Evolutionary conservation across 1,139 yeast species (phyloP).

Genomic region (Candida pseudoviswanathii): DNA sequence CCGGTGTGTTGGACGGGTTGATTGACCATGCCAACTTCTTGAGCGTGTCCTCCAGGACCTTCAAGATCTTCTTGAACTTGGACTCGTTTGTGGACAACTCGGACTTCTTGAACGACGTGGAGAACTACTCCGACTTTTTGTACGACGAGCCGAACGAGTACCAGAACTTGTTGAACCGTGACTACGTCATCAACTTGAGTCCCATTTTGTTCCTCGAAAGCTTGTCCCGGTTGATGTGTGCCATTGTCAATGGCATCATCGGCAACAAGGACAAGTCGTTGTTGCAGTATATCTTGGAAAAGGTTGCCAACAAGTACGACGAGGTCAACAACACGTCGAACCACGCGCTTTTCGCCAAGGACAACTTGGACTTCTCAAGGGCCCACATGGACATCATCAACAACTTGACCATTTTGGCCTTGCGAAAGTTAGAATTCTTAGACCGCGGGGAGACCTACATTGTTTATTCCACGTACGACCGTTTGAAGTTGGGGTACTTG

Average conservation of each 20-base stretch:
- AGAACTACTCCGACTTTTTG: slow-evolving; percentile 32
- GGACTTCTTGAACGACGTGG: slow-evolving; percentile 44
- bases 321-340: slow-evolving; percentile 12
- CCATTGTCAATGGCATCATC: slow-evolving; percentile 33
- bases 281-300: slow-evolving; percentile 32
- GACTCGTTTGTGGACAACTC: slow-evolving; percentile 43
- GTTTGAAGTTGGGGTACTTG: slow-evolving; percentile 44
- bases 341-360: slow-evolving; percentile 9
- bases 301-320: slow-evolving; percentile 27
- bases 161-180: slow-evolving; percentile 30
- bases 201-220: slow-evolving; percentile 51
- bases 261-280: slow-evolving; percentile 26
- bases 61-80: slow-evolving; percentile 35
- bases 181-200: slow-evolving; percentile 32
- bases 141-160: slow-evolving; percentile 27
- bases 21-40: slow-evolving; percentile 37
- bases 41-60: slow-evolving; percentile 26
- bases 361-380: slow-evolving; percentile 25
- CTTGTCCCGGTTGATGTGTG: slow-evolving; percentile 41
- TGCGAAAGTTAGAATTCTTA: slow-evolving; percentile 43
- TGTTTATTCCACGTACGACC: slow-evolving; percentile 42
- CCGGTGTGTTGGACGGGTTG: slow-evolving; percentile 51
- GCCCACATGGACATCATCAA: slow-evolving; percentile 32
- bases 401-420: slow-evolving; percentile 36
- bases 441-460: slow-evolving; percentile 49